Conservation (phyloP, 176 grass and related monocot species). For the Stipa capillata region DNA sequence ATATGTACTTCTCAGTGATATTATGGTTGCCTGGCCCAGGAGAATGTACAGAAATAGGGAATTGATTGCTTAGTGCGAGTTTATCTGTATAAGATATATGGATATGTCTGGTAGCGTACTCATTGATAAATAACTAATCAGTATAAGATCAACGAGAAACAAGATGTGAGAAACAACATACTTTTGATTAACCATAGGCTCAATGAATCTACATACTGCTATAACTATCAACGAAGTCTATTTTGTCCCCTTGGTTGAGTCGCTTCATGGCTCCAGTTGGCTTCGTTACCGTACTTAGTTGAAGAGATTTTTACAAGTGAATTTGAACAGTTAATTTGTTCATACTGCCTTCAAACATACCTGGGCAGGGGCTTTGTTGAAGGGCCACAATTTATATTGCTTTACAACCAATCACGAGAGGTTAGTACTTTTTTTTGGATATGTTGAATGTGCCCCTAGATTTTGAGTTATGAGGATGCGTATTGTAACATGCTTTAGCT, state of each 20-base stretch:
- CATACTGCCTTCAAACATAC: constrained; percentile 2
- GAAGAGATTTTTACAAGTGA: too few relatives aligned
- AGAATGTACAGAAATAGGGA: too few relatives aligned
- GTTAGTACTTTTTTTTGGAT: background rate
- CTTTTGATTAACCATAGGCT: background rate
- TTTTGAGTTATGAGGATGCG: constrained; percentile 26
- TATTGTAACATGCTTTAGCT: constrained; percentile 17
- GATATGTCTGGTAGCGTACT: background rate
- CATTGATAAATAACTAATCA: background rate
- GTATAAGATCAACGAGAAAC: background rate
- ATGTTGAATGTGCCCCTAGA: constrained; percentile 16
- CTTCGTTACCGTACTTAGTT: too few relatives aligned
- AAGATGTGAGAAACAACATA: background rate
- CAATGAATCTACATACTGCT: too few relatives aligned
- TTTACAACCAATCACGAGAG: background rate
- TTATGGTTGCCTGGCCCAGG: too few relatives aligned
- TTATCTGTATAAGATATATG: too few relatives aligned
- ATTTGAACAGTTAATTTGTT: constrained; percentile 15
- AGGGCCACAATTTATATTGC: background rate
- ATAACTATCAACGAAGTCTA: too few relatives aligned
- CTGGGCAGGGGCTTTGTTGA: background rate
- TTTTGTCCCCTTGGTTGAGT: too few relatives aligned
- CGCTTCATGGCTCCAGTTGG: too few relatives aligned
- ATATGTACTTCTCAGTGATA: too few relatives aligned
- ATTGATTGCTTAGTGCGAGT: too few relatives aligned